Conservation (phyloP, 2,329 filamentous ascomycete species). For the Pseudogymnoascus sp. region DNA sequence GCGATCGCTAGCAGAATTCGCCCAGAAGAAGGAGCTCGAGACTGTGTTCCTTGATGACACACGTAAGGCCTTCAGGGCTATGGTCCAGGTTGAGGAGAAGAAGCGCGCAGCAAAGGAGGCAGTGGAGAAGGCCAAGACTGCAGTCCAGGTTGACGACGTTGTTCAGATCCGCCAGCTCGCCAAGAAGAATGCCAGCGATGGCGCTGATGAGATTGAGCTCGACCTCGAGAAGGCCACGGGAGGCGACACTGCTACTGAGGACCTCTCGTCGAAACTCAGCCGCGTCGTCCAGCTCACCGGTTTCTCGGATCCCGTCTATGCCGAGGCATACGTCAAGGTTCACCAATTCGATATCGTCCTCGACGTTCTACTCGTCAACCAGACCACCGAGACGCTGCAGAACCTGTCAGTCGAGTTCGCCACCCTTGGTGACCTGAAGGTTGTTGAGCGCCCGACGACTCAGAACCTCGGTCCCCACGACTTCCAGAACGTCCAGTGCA, state of each 20-base stretch:
- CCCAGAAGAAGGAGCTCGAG: conserved; percentile 82
- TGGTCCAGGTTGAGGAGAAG: conserved; percentile 96
- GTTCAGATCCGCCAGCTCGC: conserved; percentile 87
- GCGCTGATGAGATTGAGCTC: conserved; percentile 74
- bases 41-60: conserved; percentile 92
- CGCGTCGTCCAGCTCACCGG: conserved; percentile 94
- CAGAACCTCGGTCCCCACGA: conserved; percentile 93
- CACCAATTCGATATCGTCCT: conserved; percentile 98
- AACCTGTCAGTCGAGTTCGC: conserved; percentile 97
- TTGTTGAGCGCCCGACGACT: conserved; percentile 91
- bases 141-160: conserved; percentile 91
- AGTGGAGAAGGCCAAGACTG: conserved; percentile 83
- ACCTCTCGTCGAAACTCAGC: conserved; percentile 87
- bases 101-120: conserved; percentile 95
- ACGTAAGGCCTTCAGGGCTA: conserved; percentile 87
- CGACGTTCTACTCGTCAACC: conserved; percentile 93
- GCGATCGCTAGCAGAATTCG: conserved; percentile 82
- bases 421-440: conserved; percentile 95
- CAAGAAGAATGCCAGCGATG: conserved; percentile 80
- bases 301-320: conserved; percentile 96
- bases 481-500: conserved; percentile 97
- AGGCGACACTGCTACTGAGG: conserved; percentile 75
- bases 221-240: conserved; percentile 93
- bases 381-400: conserved; percentile 91
- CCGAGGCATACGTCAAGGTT: conserved; percentile 97